A percentile compares a stretch with the other conserved stretches of the same genome.
These are phyloP conservation scores for Boletus insuetus DNA, from an alignment of 768 basidiomycete genomes.

Conservation along the genomic window DNA sequence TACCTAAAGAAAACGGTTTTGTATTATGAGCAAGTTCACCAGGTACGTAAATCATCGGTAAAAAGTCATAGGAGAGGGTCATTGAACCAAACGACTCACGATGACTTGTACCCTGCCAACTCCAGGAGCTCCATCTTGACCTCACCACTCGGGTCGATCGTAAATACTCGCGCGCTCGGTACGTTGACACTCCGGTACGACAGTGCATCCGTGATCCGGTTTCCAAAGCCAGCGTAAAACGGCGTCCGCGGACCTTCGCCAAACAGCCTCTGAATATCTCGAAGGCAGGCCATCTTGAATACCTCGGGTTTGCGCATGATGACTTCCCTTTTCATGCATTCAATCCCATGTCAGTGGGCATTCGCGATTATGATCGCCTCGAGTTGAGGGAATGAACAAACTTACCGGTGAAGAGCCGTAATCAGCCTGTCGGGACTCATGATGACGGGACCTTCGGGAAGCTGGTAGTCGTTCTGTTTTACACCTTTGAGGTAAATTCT, in stretches of 20 bases:
- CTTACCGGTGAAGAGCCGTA: slow-evolving; percentile 89
- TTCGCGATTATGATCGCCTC: neutral
- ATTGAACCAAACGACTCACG: slow-evolving; percentile 46
- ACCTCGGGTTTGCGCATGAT: slow-evolving; percentile 99
- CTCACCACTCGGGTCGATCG: slow-evolving; percentile 91
- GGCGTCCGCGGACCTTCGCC: slow-evolving; percentile 68
- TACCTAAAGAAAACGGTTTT: slow-evolving; percentile 50
- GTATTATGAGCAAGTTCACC: neutral
- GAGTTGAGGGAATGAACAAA: neutral
- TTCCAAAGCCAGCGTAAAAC: slow-evolving; percentile 98
- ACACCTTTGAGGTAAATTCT: slow-evolving; percentile 92
- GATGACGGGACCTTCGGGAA: slow-evolving; percentile 98
- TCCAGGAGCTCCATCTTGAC: slow-evolving; percentile 98
- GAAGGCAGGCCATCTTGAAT: slow-evolving; percentile 99
- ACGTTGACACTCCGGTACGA: slow-evolving; percentile 97
- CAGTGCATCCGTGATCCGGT: slow-evolving; percentile 95
- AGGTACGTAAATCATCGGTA: too few species aligned
- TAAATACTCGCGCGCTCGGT: slow-evolving; percentile 92
- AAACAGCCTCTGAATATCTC: slow-evolving; percentile 92
- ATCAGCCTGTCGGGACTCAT: slow-evolving; percentile 98
- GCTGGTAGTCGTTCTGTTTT: slow-evolving; percentile 91
- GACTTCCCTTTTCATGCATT: slow-evolving; percentile 65
- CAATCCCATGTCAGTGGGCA: neutral
- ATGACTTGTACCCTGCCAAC: slow-evolving; percentile 94
- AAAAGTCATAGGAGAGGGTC: neutral